Percentiles rank a stretch among this genome's conserved stretches.
Conservation (phyloP, 352 stramenopile species). For the Phytophthora sp. region DNA sequence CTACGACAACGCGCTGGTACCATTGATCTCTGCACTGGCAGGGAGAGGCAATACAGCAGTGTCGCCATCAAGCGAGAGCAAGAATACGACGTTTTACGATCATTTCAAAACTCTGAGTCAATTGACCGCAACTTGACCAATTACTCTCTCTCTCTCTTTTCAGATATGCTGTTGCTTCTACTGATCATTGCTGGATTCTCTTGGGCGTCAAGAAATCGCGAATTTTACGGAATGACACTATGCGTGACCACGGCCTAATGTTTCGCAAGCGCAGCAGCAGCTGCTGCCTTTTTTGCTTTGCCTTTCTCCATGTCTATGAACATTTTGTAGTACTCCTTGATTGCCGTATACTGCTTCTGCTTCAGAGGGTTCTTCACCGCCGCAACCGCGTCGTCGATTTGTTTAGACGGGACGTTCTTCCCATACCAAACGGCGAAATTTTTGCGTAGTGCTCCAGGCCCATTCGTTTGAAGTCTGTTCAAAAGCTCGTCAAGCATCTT, state of each 20-base stretch:
- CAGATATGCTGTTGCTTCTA: too few relatives aligned
- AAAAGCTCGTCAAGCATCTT: constrained; percentile 1
- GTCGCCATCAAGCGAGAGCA: constrained; percentile 68
- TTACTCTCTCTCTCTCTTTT: constrained; percentile 63
- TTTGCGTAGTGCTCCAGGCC: not conserved
- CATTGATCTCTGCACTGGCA: not conserved
- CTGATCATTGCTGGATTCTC: too few relatives aligned
- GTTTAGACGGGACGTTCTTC: not conserved
- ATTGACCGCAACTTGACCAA: constrained; percentile 69
- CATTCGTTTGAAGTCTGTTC: not conserved
- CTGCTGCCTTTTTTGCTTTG: too few relatives aligned
- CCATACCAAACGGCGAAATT: not conserved
- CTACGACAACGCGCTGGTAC: constrained; percentile 36
- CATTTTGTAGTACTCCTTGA: constrained; percentile 1
- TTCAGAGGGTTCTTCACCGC: not conserved
- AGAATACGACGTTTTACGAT: constrained; percentile 78
- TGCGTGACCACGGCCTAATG: too few relatives aligned
- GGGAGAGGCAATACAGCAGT: constrained; percentile 1
- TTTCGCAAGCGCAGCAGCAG: too few relatives aligned
- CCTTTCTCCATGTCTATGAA: not conserved
- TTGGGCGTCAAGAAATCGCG: too few relatives aligned
- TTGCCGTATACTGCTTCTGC: not conserved
- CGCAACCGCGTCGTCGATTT: not conserved
- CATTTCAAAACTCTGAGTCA: too few relatives aligned
- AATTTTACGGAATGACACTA: not conserved